Evolutionary conservation across 1,284 basidiomycete genomes (phyloP).

Genomic region (Apiotrichum siamense): DNA sequence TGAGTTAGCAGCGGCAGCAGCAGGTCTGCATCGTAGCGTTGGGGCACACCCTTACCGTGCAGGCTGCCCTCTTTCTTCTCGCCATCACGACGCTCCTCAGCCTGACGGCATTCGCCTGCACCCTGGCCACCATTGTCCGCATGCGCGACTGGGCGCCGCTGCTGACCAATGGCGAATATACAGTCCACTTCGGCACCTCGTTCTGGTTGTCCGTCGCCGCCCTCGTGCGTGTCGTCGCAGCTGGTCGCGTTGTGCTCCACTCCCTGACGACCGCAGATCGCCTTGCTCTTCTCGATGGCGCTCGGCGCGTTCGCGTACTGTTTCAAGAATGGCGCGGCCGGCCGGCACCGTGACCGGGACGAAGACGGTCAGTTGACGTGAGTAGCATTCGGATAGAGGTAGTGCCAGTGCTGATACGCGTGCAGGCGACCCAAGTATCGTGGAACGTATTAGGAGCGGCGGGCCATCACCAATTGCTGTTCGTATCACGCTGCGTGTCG

Average conservation of each 20-base stretch:
- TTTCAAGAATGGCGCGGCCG: too few relatives aligned
- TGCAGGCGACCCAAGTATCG: neutral
- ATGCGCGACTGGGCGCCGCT: conserved; percentile 26
- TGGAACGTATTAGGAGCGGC: neutral
- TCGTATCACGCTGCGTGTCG: too few relatives aligned
- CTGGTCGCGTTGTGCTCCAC: too few relatives aligned
- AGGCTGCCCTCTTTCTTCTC: neutral
- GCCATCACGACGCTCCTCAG: neutral
- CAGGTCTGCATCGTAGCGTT: neutral
- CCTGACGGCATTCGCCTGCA: neutral
- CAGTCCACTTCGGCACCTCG: conserved; percentile 31
- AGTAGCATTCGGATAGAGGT: neutral
- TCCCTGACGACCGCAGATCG: neutral
- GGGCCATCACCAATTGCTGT: too few relatives aligned
- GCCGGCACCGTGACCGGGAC: too few relatives aligned
- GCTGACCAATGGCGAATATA: conserved; percentile 21
- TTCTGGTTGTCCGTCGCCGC: conserved; percentile 39
- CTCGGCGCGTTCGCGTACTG: too few relatives aligned
- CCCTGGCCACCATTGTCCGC: conserved; percentile 32
- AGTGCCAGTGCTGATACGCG: neutral
- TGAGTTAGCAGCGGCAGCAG: neutral
- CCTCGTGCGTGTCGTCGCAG: conserved; percentile 25
- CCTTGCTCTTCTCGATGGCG: neutral
- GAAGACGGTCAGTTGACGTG: neutral
- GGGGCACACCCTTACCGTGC: neutral